Evolutionary conservation across 805 yeast species (phyloP), one percentile per base, ranked within the genome.

Genomic region (Candida pseudofarinosa): DNA sequence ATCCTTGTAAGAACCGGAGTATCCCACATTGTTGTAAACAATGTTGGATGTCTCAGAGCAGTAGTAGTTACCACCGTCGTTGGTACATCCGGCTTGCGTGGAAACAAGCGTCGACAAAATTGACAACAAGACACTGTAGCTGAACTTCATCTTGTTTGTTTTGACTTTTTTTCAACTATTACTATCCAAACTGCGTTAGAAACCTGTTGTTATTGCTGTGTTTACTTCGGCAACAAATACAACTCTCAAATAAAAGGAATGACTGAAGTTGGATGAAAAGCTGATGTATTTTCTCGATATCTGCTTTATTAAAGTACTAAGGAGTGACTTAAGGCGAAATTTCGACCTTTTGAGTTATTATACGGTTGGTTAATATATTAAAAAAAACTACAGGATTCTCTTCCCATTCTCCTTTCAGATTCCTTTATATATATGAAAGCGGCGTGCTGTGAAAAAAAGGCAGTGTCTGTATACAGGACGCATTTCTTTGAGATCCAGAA

Each of bases 1-100:
- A 53, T 85, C 90, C 54, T 71, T 57, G 73, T 87, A 93, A 17
- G 89, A 68, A 53, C 97, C 97, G 17, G 93, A 77, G 65, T 75
- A 88, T 30, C 98, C 98, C 45, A 93, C 77, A 53, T 81, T 80
- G 37, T 72, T 51, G 73, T 85, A 88, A 45, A 73, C 69, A 47
- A 87, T 74, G 48, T 87, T 90, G 48, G 67, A 56, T 40, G 86
- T 86, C 50, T 79, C 66, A 51, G 77, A 67, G 71, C 97, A 89
- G 79, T 85, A 90, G 75, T 83, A 84, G 74, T 88, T 88, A 53
- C 97, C 96, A 50, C 67, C 76, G 33, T 73, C 75, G 47, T 64
- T 60, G 36, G 67, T 52, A 58, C 84, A 79, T 19, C 55, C 61
- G 37, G 69, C 61, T 28, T 54, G 50, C 16, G 50, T 58, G 18